Conservation (phyloP, 2,329 filamentous ascomycete genomes). For the Dactylonectria estremocensis region DNA sequence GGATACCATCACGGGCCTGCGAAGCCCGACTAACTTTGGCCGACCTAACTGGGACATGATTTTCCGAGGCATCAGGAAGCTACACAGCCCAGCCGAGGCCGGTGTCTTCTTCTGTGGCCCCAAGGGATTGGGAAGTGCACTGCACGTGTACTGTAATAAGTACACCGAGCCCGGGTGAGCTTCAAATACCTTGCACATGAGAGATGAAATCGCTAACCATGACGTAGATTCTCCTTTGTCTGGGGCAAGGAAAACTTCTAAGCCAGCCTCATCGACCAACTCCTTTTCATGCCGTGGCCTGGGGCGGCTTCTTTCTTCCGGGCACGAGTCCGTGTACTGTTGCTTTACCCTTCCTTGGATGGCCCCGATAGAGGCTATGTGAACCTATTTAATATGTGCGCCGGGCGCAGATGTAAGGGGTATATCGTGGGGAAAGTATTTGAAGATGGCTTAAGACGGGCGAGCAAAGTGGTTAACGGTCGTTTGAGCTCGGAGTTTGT, state of each 20-base stretch:
- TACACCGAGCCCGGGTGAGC: slow-evolving; percentile 85
- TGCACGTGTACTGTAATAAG: slow-evolving; percentile 90
- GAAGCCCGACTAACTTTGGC: slow-evolving; percentile 88
- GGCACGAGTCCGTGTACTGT: slow-evolving; percentile 1
- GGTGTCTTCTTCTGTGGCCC: slow-evolving; percentile 91
- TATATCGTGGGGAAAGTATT: not conserved
- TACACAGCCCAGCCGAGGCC: slow-evolving; percentile 80
- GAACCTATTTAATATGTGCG: slow-evolving; percentile 23
- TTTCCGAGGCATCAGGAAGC: slow-evolving; percentile 85
- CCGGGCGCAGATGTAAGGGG: slow-evolving; percentile 14
- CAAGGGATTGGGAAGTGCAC: slow-evolving; percentile 81
- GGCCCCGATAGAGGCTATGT: slow-evolving; percentile 12
- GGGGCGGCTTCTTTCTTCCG: not conserved
- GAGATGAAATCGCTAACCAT: slow-evolving; percentile 47
- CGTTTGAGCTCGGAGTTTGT: slow-evolving; percentile 20
- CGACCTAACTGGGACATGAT: slow-evolving; percentile 93
- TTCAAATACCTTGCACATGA: slow-evolving; percentile 29
- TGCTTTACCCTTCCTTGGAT: slow-evolving; percentile 15
- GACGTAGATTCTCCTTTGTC: slow-evolving; percentile 72
- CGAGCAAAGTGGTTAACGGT: slow-evolving; percentile 14
- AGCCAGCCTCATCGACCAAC: not conserved
- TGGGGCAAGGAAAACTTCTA: slow-evolving; percentile 82
- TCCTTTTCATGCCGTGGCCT: slow-evolving; percentile 1
- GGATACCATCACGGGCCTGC: slow-evolving; percentile 86
- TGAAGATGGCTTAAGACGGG: not conserved